phyloP scores from a whole-genome alignment of 495 filamentous ascomycete genomes.

The Hypoxylon crocopeplum region DNA sequence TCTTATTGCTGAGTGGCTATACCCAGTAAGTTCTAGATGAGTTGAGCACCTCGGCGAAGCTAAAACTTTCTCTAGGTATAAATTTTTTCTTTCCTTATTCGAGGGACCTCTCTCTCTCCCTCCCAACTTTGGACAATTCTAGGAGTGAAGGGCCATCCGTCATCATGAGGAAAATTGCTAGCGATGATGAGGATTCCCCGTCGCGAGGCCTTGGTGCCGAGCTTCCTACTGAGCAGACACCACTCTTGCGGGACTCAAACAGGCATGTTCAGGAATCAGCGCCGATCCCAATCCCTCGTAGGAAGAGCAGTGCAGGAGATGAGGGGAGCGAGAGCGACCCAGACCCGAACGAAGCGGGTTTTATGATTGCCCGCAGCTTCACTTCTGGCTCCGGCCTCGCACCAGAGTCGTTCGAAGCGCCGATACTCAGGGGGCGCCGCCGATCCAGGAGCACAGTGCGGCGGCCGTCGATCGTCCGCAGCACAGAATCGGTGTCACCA shows the following conservation, averaged over 20 bases:
- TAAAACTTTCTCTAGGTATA: too few relatives aligned
- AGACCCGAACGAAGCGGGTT: slow-evolving; percentile 51
- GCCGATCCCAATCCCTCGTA: slow-evolving; percentile 17
- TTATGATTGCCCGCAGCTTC: slow-evolving; percentile 48
- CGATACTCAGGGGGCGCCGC: slow-evolving; percentile 45
- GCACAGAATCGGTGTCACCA: slow-evolving; percentile 13
- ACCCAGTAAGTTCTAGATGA: background rate
- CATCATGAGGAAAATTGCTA: background rate
- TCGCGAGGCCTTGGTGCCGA: too few relatives aligned
- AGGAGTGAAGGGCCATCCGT: too few relatives aligned
- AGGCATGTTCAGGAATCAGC: background rate
- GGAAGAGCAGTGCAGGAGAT: slow-evolving; percentile 27
- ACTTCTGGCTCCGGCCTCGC: slow-evolving; percentile 46
- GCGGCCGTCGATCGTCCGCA: slow-evolving; percentile 8
- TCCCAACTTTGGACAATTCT: too few relatives aligned
- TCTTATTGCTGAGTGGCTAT: too few relatives aligned
- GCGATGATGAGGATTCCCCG: too few relatives aligned
- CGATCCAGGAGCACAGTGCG: slow-evolving; percentile 25
- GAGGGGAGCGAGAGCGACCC: slow-evolving; percentile 32
- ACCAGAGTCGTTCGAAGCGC: slow-evolving; percentile 46
- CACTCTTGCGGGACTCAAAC: slow-evolving; percentile 13
- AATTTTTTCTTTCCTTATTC: too few relatives aligned
- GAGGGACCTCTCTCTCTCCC: too few relatives aligned
- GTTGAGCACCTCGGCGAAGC: too few relatives aligned
- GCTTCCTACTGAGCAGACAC: slow-evolving; percentile 15